A percentile compares a stretch with the other conserved stretches of the same genome.
Conservation (phyloP, 2,329 filamentous ascomycete species). For the Pseudopithomyces chartarum region DNA sequence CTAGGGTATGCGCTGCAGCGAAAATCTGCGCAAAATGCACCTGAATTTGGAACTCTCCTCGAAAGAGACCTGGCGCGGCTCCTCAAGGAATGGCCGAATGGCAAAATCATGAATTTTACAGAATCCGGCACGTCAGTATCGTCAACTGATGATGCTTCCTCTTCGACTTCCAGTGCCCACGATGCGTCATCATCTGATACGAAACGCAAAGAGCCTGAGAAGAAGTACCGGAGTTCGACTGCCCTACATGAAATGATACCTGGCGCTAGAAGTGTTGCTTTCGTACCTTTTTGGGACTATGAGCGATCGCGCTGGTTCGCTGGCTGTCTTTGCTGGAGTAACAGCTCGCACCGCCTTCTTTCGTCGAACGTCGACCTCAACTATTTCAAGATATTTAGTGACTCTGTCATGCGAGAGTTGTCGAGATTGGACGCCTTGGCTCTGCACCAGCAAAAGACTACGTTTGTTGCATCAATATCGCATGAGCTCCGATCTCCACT, state of each 20-base stretch:
- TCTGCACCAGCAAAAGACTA: conserved; percentile 35
- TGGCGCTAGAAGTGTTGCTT: conserved; percentile 40
- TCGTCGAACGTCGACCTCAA: conserved; percentile 34
- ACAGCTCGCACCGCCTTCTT: conserved; percentile 32
- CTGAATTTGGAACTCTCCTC: conserved; percentile 15
- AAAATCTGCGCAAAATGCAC: neutral
- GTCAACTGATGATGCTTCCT: conserved; percentile 24
- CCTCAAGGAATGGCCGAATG: conserved; percentile 28
- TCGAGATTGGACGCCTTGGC: conserved; percentile 58
- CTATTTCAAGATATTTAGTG: conserved; percentile 46
- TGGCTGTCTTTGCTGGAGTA: conserved; percentile 43
- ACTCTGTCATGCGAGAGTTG: conserved; percentile 63
- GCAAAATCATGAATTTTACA: conserved; percentile 32
- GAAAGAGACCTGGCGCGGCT: conserved; percentile 28
- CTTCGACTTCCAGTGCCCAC: conserved; percentile 5
- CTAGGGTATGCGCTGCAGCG: conserved; percentile 25
- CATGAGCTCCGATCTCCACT: conserved; percentile 59
- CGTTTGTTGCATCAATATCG: conserved; percentile 42
- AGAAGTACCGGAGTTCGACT: conserved; percentile 34
- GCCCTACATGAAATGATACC: conserved; percentile 60
- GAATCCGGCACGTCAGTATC: conserved; percentile 21
- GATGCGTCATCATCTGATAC: neutral
- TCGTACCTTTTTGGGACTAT: conserved; percentile 48
- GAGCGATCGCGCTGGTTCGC: conserved; percentile 44
- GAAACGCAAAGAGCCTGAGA: neutral